phyloP scores from a whole-genome alignment of 2,329 filamentous ascomycete genomes.

The Apiospora aurea region DNA sequence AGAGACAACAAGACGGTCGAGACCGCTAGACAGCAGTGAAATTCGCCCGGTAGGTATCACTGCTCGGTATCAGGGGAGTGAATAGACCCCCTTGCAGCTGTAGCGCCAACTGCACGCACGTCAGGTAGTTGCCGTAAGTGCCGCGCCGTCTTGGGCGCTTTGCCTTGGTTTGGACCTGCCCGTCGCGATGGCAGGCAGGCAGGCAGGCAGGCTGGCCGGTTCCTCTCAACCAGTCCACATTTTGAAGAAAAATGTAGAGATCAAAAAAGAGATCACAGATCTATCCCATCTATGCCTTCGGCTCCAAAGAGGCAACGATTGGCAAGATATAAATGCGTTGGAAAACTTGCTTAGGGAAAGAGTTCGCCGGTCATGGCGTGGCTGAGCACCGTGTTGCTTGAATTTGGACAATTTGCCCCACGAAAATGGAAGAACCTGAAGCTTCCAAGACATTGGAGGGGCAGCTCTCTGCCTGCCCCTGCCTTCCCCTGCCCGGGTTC shows the following conservation, averaged over 20 bases:
- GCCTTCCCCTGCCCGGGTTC: background rate
- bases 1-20: background rate
- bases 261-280: conserved; percentile 1
- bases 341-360: background rate
- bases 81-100: background rate
- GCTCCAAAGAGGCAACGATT: background rate
- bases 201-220: too few relatives aligned
- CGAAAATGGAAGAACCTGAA: conserved; percentile 18
- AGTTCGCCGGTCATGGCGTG: background rate
- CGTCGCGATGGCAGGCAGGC: background rate
- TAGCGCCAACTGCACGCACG: background rate
- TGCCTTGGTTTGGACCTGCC: background rate
- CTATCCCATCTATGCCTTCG: background rate
- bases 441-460: conserved; percentile 19
- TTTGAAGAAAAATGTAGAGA: background rate
- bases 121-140: background rate
- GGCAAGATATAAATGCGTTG: background rate
- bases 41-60: background rate
- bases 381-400: conserved; percentile 15
- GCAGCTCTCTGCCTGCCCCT: background rate
- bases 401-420: conserved; percentile 18
- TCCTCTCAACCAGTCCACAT: background rate
- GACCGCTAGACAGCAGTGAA: background rate
- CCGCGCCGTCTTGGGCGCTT: background rate
- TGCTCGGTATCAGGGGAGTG: conserved; percentile 1